Evolutionary conservation across 1,284 basidiomycete genomes (phyloP), one percentile per base, ranked within the genome.

Genomic region (Inonotus hispidus): DNA sequence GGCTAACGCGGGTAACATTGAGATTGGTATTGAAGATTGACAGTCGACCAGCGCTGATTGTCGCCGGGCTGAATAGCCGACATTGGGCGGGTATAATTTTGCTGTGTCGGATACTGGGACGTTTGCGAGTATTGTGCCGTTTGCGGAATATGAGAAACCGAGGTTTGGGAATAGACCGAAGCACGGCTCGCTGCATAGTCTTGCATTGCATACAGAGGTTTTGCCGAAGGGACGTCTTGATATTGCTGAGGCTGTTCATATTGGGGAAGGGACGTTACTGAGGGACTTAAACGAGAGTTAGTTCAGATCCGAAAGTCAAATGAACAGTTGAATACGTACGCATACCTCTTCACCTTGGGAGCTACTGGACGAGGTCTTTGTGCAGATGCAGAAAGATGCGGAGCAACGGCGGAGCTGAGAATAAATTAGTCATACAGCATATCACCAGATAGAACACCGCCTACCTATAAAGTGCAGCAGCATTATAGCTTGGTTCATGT

Each of bases 381-480:
- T 10, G 63, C 21, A 25, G 60, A 32, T 10, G 63, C 21, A 25
- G 60, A 32, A 23, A 81, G 29, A 61, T 81, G 76, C 3, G 79
- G 71, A 61, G 79, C 79, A 27, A 83, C 79, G 25, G 79, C 76
- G 58, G 79, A 74, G 63, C 82, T 83, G 25, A 43, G 21, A 47
- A 43, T 6, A 47, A 49, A 37, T 59, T 41, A 64, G 45, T 38
- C 6, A 13, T 16, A 29, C 21, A 39, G 19, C 16, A 16, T 29
- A 14, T n/a, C 10, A 29, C 21, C n/a, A 52, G 25, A 25, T 14
- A 2, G 57, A 56, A 23, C 7, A 13, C 27, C 38, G 56, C 78
- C 58, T 64, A 82, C 85, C 80, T 84, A 73, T 88, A 87, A 41
- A 87, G 78, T 2, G 82, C 74, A 38, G 75, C 67, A 1, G 80